Percentiles rank a stretch among this genome's conserved stretches.
Evolutionary conservation across 148 eudicot species (phyloP).

Genomic region (Rheum nobile): DNA sequence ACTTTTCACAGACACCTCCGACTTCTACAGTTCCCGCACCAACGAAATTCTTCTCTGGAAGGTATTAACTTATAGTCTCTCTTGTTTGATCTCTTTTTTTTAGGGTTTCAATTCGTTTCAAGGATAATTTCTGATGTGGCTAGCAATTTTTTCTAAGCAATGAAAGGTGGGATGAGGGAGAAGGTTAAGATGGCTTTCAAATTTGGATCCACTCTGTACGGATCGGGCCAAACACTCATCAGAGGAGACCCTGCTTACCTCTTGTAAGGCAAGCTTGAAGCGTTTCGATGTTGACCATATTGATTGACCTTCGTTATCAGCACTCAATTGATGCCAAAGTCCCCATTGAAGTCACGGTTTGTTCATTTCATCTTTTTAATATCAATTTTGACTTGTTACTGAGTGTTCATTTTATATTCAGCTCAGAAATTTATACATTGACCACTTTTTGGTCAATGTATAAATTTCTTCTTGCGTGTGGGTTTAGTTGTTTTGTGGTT

Average conservation of each 20-base stretch:
- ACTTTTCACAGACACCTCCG: conserved; percentile 33
- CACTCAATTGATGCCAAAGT: conserved; percentile 24
- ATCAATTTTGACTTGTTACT: too few relatives aligned
- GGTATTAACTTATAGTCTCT: conserved; percentile 9
- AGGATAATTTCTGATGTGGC: neutral
- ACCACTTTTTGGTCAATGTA: too few relatives aligned
- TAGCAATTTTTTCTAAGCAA: conserved; percentile 8
- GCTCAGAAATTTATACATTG: too few relatives aligned
- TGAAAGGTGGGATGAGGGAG: conserved; percentile 15
- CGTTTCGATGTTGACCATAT: conserved; percentile 7
- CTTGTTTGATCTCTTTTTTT: neutral
- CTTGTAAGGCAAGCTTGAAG: conserved; percentile 17
- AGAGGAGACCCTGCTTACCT: conserved; percentile 11
- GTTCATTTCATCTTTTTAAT: too few relatives aligned
- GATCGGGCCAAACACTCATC: neutral
- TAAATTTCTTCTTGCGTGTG: too few relatives aligned
- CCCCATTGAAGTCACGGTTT: conserved; percentile 39
- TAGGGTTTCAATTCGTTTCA: neutral
- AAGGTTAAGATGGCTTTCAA: conserved; percentile 11
- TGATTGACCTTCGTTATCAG: conserved; percentile 29
- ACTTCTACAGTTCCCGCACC: conserved; percentile 28
- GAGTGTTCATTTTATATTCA: too few relatives aligned
- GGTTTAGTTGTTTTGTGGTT: too few relatives aligned
- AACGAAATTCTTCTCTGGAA: conserved; percentile 32
- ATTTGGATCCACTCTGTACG: neutral